Percentiles rank a stretch among this genome's conserved stretches.
Conservation (phyloP, 225 moss, liverwort and hornwort genomes). For the Anthoceros angustus region DNA sequence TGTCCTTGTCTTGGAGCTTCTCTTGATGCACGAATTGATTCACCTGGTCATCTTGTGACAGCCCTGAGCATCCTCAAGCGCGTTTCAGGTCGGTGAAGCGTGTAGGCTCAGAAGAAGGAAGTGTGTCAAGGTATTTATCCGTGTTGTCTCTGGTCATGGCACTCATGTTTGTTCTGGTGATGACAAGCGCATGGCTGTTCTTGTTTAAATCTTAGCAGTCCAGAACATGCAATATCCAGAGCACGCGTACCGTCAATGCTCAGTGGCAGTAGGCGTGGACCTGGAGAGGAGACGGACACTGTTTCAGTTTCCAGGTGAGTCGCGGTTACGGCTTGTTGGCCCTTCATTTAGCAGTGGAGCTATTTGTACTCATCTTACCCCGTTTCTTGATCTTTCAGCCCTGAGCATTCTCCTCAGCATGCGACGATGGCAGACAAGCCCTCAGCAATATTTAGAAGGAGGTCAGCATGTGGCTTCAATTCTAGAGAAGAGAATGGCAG, state of each 20-base stretch:
- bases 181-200: neutral
- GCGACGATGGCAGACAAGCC: conserved; percentile 52
- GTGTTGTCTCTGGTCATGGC: conserved; percentile 8
- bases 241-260: conserved; percentile 84
- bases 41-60: conserved; percentile 14
- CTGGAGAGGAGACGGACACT: conserved; percentile 37
- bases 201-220: conserved; percentile 46
- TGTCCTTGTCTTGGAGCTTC: neutral
- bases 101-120: conserved; percentile 75
- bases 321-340: neutral
- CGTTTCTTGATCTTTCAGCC: conserved; percentile 56
- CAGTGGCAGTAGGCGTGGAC: conserved; percentile 72
- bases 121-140: conserved; percentile 48
- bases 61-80: conserved; percentile 88
- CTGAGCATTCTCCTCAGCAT: conserved; percentile 88
- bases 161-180: conserved; percentile 5
- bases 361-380: conserved; percentile 17
- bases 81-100: conserved; percentile 58
- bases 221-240: conserved; percentile 82
- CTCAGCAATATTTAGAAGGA: conserved; percentile 66
- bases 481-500: conserved; percentile 52
- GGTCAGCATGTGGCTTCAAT: conserved; percentile 60
- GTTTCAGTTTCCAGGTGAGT: conserved; percentile 57
- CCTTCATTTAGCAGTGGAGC: neutral
- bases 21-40: too few relatives aligned